These are phyloP conservation scores for Didymella lethalis DNA, from an alignment of 2,329 filamentous ascomycete species.

Conservation along the genomic window DNA sequence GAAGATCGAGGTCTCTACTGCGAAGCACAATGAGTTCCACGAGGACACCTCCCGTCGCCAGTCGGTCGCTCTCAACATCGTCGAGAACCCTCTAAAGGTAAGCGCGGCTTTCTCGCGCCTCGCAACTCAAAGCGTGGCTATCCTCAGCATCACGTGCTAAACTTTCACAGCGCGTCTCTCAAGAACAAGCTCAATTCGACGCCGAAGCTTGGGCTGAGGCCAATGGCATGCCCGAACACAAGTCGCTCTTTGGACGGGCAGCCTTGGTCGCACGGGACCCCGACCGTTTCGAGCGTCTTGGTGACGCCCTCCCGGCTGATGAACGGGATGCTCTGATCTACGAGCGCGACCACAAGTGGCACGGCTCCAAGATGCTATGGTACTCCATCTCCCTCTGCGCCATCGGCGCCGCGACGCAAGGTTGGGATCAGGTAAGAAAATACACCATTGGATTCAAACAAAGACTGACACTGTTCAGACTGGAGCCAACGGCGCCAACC, in stretches of 20 bases:
- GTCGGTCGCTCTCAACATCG: constrained; percentile 57
- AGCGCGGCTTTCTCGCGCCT: not conserved
- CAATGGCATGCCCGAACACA: constrained; percentile 66
- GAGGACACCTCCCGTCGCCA: constrained; percentile 42
- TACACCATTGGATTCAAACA: not conserved
- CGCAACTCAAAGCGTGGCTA: constrained; percentile 19
- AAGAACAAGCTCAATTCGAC: constrained; percentile 59
- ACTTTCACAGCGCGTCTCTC: constrained; percentile 57
- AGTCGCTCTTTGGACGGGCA: constrained; percentile 69
- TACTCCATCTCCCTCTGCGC: constrained; percentile 73
- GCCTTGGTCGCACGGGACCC: constrained; percentile 79
- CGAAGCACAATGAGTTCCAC: constrained; percentile 20
- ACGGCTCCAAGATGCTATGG: constrained; percentile 65
- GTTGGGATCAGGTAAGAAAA: constrained; percentile 63
- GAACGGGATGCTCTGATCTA: constrained; percentile 68
- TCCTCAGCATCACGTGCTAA: constrained; percentile 29
- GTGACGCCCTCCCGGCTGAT: constrained; percentile 63
- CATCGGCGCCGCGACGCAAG: constrained; percentile 71
- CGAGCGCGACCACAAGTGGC: constrained; percentile 72
- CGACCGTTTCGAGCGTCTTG: constrained; percentile 66
- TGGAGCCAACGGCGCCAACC: constrained; percentile 62
- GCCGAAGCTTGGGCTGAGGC: constrained; percentile 69
- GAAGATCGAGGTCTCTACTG: constrained; percentile 16
- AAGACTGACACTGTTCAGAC: constrained; percentile 55
- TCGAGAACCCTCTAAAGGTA: constrained; percentile 58